A percentile compares a stretch with the other conserved stretches of the same genome.
phyloP scores from a whole-genome alignment of 371 early-diverging fungal species.

The Lichtheimia ramosa region DNA sequence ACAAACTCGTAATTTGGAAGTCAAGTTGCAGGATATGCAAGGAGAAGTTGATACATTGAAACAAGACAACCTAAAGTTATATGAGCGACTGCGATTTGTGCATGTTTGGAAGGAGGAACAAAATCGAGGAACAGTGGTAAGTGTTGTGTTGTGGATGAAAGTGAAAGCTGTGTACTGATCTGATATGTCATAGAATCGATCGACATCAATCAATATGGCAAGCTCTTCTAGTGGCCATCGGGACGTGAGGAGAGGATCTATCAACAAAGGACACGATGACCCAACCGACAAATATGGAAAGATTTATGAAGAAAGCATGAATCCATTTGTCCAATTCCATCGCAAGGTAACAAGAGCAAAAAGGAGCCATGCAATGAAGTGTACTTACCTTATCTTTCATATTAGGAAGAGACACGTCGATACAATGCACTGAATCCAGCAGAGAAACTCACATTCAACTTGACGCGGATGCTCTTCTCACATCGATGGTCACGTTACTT shows the following conservation, averaged over 20 bases:
- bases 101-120: constrained; percentile 56
- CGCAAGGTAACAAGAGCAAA: constrained; percentile 42
- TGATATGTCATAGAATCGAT: constrained; percentile 10
- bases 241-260: constrained; percentile 8
- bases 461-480: constrained; percentile 70
- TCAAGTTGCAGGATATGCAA: constrained; percentile 64
- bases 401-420: constrained; percentile 68
- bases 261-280: constrained; percentile 28
- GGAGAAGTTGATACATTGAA: constrained; percentile 66
- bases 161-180: not conserved
- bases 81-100: constrained; percentile 79
- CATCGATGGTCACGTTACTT: constrained; percentile 75
- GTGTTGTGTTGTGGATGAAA: not conserved
- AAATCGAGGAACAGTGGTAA: constrained; percentile 27
- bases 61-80: constrained; percentile 83
- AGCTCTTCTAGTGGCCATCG: constrained; percentile 7
- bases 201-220: constrained; percentile 19
- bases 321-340: constrained; percentile 88
- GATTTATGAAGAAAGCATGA: constrained; percentile 83
- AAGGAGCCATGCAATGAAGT: not conserved
- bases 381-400: not conserved
- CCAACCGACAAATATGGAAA: constrained; percentile 70
- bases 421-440: constrained; percentile 74
- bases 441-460: constrained; percentile 68
- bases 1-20: constrained; percentile 57